These are phyloP conservation scores for Gastrolobium villosum DNA, from an alignment of 306 rosid genomes.

Conservation along the genomic window DNA sequence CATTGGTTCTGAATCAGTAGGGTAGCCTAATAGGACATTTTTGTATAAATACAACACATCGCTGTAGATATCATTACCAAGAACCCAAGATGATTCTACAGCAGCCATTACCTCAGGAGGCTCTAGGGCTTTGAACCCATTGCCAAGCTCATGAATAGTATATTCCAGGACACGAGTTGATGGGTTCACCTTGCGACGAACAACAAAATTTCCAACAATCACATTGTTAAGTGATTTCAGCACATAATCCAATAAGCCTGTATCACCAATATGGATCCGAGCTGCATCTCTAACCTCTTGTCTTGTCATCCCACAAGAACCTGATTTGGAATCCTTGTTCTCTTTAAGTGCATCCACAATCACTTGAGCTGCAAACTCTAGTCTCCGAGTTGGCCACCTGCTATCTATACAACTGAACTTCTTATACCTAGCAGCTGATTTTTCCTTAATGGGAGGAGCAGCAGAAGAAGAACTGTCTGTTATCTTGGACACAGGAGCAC, in stretches of 20 bases:
- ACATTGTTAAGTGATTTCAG: no score
- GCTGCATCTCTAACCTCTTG: no score
- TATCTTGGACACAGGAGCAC: constrained; percentile 45
- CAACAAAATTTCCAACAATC: no score
- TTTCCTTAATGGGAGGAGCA: constrained; percentile 57
- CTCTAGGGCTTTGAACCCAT: constrained; percentile 37
- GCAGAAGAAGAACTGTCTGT: background rate
- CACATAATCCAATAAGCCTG: no score
- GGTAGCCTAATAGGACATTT: constrained; percentile 63
- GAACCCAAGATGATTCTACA: constrained; percentile 39
- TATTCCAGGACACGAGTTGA: constrained; percentile 66
- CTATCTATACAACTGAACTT: constrained; percentile 64
- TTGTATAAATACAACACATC: constrained; percentile 66
- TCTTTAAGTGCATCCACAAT: no score
- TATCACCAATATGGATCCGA: no score
- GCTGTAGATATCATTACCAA: constrained; percentile 3
- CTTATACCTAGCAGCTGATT: constrained; percentile 50
- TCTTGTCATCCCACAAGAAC: no score
- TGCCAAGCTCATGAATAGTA: constrained; percentile 59
- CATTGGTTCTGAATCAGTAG: constrained; percentile 31
- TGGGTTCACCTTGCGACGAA: constrained; percentile 56
- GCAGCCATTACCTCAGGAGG: constrained; percentile 13
- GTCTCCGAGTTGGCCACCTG: constrained; percentile 76
- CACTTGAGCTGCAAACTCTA: constrained; percentile 60
- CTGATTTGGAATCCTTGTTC: no score